These are phyloP conservation scores for Penicillium roqueforti DNA, from an alignment of 495 filamentous ascomycete species.

Conservation along the genomic window DNA sequence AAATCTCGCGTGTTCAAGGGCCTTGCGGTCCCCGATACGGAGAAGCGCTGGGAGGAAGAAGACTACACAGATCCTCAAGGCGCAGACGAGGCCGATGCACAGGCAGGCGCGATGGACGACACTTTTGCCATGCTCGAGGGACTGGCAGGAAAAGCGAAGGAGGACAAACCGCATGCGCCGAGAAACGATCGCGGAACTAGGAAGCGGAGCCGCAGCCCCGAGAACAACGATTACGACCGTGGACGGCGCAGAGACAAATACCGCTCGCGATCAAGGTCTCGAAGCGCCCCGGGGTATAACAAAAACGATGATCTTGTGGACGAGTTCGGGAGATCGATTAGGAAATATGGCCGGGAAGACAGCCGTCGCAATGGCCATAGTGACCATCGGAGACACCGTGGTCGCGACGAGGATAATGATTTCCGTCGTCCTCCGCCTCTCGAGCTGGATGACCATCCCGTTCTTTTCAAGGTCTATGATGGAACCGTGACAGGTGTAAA, in stretches of 20 bases:
- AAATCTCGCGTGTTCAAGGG: conserved; percentile 85
- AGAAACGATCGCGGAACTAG: conserved; percentile 41
- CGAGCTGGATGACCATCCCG: conserved; percentile 76
- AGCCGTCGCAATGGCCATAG: conserved; percentile 38
- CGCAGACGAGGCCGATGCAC: conserved; percentile 32
- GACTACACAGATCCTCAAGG: conserved; percentile 28
- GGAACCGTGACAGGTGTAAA: conserved; percentile 88
- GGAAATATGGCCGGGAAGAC: conserved; percentile 38
- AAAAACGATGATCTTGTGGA: conserved; percentile 58
- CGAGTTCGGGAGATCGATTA: conserved; percentile 55
- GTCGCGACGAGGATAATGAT: conserved; percentile 55
- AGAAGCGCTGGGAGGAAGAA: conserved; percentile 54
- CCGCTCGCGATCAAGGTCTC: conserved; percentile 54
- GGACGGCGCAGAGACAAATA: conserved; percentile 51
- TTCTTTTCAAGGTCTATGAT: conserved; percentile 84
- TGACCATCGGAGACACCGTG: conserved; percentile 35
- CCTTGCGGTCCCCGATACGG: conserved; percentile 80
- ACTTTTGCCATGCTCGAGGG: conserved; percentile 88
- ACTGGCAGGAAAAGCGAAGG: conserved; percentile 64
- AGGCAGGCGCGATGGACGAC: conserved; percentile 76
- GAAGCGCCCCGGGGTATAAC: conserved; percentile 40
- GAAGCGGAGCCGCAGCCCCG: conserved; percentile 73
- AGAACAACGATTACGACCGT: conserved; percentile 53
- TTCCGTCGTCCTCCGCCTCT: conserved; percentile 69
- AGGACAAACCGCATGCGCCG: conserved; percentile 32